These are phyloP conservation scores for Biscogniauxia mediterranea DNA, from an alignment of 2,329 filamentous ascomycete genomes.

Conservation along the genomic window DNA sequence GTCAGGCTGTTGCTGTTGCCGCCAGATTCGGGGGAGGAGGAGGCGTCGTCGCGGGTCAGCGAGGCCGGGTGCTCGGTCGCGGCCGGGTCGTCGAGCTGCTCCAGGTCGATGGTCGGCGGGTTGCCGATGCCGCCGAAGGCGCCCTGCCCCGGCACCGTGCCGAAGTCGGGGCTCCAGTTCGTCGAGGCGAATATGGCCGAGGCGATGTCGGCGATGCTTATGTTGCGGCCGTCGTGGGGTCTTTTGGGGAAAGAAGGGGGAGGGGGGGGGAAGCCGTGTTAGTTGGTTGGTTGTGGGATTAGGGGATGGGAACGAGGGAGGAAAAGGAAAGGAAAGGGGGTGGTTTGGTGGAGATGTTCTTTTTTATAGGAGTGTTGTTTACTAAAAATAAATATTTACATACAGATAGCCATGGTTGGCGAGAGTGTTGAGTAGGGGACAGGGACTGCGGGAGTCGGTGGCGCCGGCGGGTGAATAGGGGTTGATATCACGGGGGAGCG, in stretches of 20 bases:
- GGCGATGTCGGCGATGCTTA: conserved; percentile 14
- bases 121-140: conserved; percentile 8
- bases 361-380: too few species aligned
- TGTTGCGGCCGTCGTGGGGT: conserved; percentile 16
- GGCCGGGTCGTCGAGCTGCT: conserved; percentile 12
- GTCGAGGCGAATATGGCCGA: conserved; percentile 13
- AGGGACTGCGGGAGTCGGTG: conserved; percentile 21
- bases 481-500: conserved; percentile 12
- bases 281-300: too few species aligned
- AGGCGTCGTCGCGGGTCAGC: conserved; percentile 17
- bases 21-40: too few species aligned
- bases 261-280: too few species aligned
- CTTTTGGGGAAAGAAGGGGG: background rate
- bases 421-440: conserved; percentile 23
- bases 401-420: conserved; percentile 25
- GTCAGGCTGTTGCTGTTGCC: conserved; percentile 13
- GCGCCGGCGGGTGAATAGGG: conserved; percentile 15
- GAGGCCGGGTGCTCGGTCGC: conserved; percentile 19
- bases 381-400: background rate
- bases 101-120: conserved; percentile 9
- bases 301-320: background rate
- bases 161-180: conserved; percentile 18
- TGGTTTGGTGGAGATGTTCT: background rate
- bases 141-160: conserved; percentile 7
- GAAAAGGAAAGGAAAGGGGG: background rate